Conservation (phyloP, 2,329 filamentous ascomycete species). For the Pyrenophora tritici-repentis region DNA sequence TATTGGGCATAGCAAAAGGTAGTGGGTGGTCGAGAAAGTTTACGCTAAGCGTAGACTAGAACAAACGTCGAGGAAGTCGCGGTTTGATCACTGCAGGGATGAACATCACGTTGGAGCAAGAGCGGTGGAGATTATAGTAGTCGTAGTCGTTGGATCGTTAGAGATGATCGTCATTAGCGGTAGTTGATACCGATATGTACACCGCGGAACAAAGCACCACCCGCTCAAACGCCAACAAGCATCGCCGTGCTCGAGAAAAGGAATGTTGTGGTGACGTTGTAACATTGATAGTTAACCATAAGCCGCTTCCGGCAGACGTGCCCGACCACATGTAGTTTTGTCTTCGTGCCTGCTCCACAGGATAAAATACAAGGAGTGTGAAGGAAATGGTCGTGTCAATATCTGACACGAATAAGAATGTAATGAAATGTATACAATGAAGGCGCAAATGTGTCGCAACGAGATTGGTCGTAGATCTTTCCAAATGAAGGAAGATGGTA, state of each 20-base stretch:
- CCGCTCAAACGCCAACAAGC: slow-evolving; percentile 8
- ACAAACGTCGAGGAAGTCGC: background rate
- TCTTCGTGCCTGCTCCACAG: slow-evolving; percentile 19
- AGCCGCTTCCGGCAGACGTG: slow-evolving; percentile 1
- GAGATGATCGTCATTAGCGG: background rate
- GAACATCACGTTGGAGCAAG: background rate
- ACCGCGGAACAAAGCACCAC: background rate
- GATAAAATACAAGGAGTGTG: slow-evolving; percentile 26
- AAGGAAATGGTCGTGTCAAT: slow-evolving; percentile 14
- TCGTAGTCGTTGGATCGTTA: background rate
- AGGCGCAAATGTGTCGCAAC: slow-evolving; percentile 19
- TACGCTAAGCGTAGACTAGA: background rate
- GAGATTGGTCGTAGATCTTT: slow-evolving; percentile 13
- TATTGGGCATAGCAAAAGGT: background rate
- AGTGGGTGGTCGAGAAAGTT: background rate
- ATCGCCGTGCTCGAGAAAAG: slow-evolving; percentile 6
- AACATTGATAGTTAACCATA: slow-evolving; percentile 22
- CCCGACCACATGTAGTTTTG: slow-evolving; percentile 12
- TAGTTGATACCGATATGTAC: background rate
- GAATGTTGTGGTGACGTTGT: slow-evolving; percentile 17
- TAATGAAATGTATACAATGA: slow-evolving; percentile 40
- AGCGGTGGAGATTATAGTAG: background rate
- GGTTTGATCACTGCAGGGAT: background rate
- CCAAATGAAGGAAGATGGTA: slow-evolving; percentile 11
- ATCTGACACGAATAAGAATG: slow-evolving; percentile 23